Evolutionary conservation across 2,329 filamentous ascomycete genomes (phyloP), one percentile per base, ranked within the genome.

Genomic region (Hypoxylon sp.): DNA sequence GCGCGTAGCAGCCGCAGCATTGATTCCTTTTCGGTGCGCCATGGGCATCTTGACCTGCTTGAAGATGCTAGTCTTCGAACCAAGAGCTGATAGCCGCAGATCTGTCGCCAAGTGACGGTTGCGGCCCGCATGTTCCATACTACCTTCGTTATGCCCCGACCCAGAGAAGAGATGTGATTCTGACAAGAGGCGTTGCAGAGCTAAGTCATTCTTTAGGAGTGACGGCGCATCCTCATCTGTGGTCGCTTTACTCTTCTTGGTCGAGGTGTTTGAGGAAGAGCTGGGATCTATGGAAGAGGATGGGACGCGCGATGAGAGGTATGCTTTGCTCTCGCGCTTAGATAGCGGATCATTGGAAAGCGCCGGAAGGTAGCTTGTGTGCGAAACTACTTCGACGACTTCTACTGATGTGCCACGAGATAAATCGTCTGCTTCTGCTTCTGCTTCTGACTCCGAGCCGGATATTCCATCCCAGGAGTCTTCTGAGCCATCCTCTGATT

Each of bases 151-250:
- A 14, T 69, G 51, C 22, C 59, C 29, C 35, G 62, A 84, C 0
- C 53, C 57, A 9, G 87, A 83, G 63, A 98, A 89, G 67, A 98
- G 90, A 81, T 97, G 94, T 0, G 94, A 98, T 84, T 99, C 96
- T 73, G 91, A 87, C 64, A 99, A 89, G 44, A 99, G 89, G 51
- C 94, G 91, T 79, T 98, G 95, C 13, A 99, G 89, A 42, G 93
- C 94, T 59, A 97, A 89, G 79, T 98, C 96, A 80, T 98, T 94
- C 78, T 94, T 94, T 17, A 98, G 86, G 69, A 97, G 92, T 10
- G 87, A 87, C 70, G 85, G 85, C 57, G 86, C 86, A 76, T 91
- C 87, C 76, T 91, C 88, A 66, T 85, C 81, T 71, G 78, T 80
- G 37, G 74, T 74, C 61, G 74, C 79, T 63, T 72, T 75, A 26